phyloP scores from a whole-genome alignment of 306 rosid species.

The Vachellia pachyceras region DNA sequence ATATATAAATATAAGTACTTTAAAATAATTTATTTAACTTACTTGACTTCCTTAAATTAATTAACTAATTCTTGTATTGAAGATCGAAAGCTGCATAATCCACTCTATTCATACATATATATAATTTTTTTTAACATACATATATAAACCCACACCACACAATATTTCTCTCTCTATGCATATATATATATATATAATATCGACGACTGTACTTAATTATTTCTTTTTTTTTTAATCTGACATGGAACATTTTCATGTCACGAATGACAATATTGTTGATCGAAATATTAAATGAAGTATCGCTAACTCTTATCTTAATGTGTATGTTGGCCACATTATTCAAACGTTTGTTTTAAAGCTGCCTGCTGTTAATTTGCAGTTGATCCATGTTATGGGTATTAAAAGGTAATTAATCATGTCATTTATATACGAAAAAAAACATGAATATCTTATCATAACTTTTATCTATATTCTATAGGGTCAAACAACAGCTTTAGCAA shows the following conservation, averaged over 20 bases:
- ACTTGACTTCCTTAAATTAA: too few relatives aligned
- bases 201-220: not conserved
- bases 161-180: too few relatives aligned
- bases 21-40: too few relatives aligned
- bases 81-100: too few relatives aligned
- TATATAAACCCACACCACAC: too few relatives aligned
- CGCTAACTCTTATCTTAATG: not conserved
- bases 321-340: not conserved
- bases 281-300: not conserved
- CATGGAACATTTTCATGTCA: not conserved
- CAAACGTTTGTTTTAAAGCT: not conserved
- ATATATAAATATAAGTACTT: too few relatives aligned
- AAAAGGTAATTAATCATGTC: not conserved
- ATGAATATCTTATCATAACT: not conserved
- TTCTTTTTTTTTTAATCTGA: not conserved
- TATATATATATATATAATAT: not conserved
- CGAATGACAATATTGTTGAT: not conserved
- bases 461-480: too few relatives aligned
- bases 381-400: not conserved
- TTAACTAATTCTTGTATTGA: too few relatives aligned
- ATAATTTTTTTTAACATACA: too few relatives aligned
- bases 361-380: not conserved
- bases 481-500: too few relatives aligned
- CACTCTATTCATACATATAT: too few relatives aligned
- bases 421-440: not conserved